phyloP scores from a whole-genome alignment of 2,329 filamentous ascomycete species.

The Trichophaea hybrida region DNA sequence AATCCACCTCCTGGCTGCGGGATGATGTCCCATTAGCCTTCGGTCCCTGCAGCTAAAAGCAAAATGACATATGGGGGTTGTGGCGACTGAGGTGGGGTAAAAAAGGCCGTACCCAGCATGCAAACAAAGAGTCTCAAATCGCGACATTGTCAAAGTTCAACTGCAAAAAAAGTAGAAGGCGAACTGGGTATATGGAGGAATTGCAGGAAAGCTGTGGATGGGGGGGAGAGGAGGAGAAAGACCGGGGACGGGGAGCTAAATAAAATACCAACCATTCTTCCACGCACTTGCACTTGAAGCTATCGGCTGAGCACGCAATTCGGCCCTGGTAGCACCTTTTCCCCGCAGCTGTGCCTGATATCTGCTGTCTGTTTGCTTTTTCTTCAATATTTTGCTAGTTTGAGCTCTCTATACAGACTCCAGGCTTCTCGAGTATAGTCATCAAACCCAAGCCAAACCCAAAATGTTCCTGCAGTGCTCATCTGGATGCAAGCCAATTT shows the following conservation, averaged over 20 bases:
- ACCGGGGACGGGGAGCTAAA: neutral
- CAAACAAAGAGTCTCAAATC: constrained; percentile 71
- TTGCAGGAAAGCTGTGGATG: neutral
- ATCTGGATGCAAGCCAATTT: too few relatives aligned
- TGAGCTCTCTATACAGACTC: too few relatives aligned
- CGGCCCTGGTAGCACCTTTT: neutral
- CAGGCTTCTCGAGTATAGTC: too few relatives aligned
- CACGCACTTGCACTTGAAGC: neutral
- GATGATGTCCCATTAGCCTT: neutral
- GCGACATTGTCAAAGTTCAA: constrained; percentile 14
- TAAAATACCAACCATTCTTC: neutral
- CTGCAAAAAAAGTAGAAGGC: neutral
- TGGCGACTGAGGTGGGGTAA: constrained; percentile 7
- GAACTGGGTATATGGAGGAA: neutral
- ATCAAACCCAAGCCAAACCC: too few relatives aligned
- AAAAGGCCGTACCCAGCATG: constrained; percentile 54
- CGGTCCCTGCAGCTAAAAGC: neutral
- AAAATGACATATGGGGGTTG: neutral
- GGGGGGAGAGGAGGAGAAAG: neutral
- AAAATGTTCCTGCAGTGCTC: too few relatives aligned
- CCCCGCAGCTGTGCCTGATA: neutral
- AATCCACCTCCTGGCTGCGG: constrained; percentile 60
- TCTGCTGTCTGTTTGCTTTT: too few relatives aligned
- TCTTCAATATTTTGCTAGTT: too few relatives aligned
- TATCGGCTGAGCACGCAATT: neutral